Evolutionary conservation across 345 rosid species (phyloP).

Genomic region (Mangifera indica): DNA sequence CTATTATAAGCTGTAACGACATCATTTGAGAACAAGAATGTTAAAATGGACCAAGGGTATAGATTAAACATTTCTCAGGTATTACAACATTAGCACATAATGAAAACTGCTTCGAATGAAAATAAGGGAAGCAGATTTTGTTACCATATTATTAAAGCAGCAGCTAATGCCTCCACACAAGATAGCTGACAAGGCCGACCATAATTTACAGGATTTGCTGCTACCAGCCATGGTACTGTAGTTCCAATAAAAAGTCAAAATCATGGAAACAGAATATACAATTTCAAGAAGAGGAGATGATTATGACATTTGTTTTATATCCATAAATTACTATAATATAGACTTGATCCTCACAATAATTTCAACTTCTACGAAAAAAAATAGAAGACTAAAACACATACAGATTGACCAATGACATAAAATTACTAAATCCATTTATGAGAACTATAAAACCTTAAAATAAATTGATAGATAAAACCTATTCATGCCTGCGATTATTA

Average conservation of each 20-base stretch:
- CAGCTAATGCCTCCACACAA: conserved; percentile 95
- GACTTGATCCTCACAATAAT: background rate
- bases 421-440: background rate
- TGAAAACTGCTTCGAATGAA: background rate
- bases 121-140: background rate
- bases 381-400: background rate
- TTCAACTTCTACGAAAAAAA: too few species aligned
- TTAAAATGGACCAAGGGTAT: background rate
- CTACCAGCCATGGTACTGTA: conserved; percentile 98
- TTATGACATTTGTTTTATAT: background rate
- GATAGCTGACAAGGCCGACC: conserved; percentile 93
- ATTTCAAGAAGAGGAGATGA: background rate
- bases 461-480: background rate
- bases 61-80: conserved; percentile 1
- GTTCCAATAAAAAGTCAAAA: conserved; percentile 18
- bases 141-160: conserved; percentile 88
- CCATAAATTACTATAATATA: background rate
- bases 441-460: background rate
- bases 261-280: background rate
- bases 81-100: background rate
- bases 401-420: background rate
- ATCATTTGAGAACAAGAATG: background rate
- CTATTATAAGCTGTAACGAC: background rate
- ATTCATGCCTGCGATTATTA: too few species aligned
- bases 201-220: conserved; percentile 97